Conservation (phyloP, 2,329 filamentous ascomycete species). For the Leptographium wingfieldii region DNA sequence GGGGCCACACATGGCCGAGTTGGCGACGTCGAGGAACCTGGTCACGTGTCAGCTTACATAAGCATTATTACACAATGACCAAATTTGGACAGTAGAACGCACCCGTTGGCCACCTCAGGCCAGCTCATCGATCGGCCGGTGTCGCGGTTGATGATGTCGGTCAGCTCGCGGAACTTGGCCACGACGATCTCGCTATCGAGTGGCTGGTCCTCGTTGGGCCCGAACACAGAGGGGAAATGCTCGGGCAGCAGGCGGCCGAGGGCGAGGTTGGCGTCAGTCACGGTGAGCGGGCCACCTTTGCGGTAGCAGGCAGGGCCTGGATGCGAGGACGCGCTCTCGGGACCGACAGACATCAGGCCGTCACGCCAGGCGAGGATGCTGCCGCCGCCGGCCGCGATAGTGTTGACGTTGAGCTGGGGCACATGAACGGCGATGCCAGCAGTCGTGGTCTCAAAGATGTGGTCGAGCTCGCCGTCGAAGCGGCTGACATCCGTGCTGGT, state of each 20-base stretch:
- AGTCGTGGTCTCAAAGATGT: slow-evolving; percentile 53
- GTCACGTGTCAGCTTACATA: neutral
- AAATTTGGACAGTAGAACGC: neutral
- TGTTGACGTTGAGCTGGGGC: slow-evolving; percentile 86
- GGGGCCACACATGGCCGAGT: slow-evolving; percentile 57
- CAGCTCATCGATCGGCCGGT: neutral
- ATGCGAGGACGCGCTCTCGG: slow-evolving; percentile 72
- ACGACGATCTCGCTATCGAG: slow-evolving; percentile 17
- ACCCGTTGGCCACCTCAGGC: neutral
- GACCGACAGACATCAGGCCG: slow-evolving; percentile 54
- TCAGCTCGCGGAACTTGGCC: neutral
- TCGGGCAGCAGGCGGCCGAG: slow-evolving; percentile 42
- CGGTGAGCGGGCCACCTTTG: slow-evolving; percentile 52
- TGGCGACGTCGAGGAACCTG: slow-evolving; percentile 54
- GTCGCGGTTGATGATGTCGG: neutral
- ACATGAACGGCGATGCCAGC: slow-evolving; percentile 85
- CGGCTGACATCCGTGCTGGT: slow-evolving; percentile 85
- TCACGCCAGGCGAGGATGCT: slow-evolving; percentile 51
- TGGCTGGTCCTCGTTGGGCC: slow-evolving; percentile 46
- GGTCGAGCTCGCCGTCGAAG: slow-evolving; percentile 59
- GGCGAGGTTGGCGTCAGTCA: slow-evolving; percentile 55
- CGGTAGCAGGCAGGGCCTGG: slow-evolving; percentile 54
- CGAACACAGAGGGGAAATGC: slow-evolving; percentile 57
- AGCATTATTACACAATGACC: no score
- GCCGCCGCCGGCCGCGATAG: slow-evolving; percentile 71